phyloP scores from a whole-genome alignment of 73 alveolate species.

The Paramecium octaurelia region DNA sequence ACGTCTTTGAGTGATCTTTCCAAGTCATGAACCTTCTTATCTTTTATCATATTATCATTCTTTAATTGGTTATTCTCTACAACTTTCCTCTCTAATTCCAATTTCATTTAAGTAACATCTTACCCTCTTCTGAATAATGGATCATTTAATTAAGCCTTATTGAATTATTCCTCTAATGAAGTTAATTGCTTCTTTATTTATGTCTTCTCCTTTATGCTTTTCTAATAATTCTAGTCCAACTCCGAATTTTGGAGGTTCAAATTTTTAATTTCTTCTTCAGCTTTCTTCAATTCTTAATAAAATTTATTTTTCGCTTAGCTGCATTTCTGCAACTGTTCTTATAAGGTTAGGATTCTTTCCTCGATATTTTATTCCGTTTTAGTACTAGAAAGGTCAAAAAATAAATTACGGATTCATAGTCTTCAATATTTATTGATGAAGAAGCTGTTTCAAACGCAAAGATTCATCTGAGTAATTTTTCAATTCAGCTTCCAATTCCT shows the following conservation, averaged over 20 bases:
- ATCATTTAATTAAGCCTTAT: conserved; percentile 40
- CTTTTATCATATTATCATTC: conserved; percentile 41
- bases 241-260: background rate
- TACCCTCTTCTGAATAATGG: conserved; percentile 45
- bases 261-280: background rate
- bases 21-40: conserved; percentile 4
- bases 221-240: conserved; percentile 14
- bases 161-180: conserved; percentile 23
- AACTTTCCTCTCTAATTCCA: conserved; percentile 32
- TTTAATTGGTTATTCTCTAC: conserved; percentile 5
- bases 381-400: background rate
- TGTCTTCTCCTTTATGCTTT: background rate
- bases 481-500: conserved; percentile 42
- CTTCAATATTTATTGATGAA: background rate
- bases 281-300: background rate
- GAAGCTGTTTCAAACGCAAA: background rate
- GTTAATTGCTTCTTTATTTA: background rate
- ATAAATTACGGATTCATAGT: background rate
- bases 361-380: background rate
- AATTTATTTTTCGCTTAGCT: background rate
- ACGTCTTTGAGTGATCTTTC: background rate
- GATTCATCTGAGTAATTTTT: background rate
- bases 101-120: conserved; percentile 39
- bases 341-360: background rate
- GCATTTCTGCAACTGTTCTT: background rate